A percentile compares a stretch with the other conserved stretches of the same genome.
phyloP scores from a whole-genome alignment of 305 asterid genomes.

The Vinca major region DNA sequence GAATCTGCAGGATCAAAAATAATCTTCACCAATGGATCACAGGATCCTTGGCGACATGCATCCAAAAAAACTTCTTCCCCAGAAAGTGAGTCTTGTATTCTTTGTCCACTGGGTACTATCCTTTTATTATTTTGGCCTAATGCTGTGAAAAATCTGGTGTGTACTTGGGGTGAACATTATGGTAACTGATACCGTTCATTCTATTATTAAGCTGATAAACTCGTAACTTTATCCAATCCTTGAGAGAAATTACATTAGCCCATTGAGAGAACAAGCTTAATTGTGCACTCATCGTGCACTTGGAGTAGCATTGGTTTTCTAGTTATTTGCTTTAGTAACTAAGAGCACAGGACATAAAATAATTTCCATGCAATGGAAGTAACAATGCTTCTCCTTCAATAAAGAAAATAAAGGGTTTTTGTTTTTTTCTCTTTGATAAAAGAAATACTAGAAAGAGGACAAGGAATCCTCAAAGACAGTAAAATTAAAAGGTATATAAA shows the following conservation, averaged over 20 bases:
- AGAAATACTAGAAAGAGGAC: background rate
- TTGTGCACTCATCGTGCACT: background rate
- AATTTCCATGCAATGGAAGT: background rate
- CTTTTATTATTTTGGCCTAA: background rate
- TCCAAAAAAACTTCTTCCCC: conserved; percentile 77
- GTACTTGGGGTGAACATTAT: background rate
- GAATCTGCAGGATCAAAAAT: conserved; percentile 72
- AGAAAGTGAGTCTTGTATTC: conserved; percentile 50
- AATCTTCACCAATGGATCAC: conserved; percentile 87
- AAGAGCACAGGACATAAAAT: background rate
- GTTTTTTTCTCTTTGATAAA: background rate
- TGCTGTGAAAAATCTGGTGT: background rate
- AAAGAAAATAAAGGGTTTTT: too few species aligned
- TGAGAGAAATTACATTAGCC: background rate
- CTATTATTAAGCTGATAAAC: background rate
- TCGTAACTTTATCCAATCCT: background rate
- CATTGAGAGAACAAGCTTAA: background rate
- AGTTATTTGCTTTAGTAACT: background rate
- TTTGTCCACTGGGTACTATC: background rate
- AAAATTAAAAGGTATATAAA: background rate
- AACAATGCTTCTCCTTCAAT: background rate
- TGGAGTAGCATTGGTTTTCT: background rate
- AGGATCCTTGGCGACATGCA: conserved; percentile 99
- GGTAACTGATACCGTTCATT: background rate
- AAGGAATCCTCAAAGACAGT: background rate